phyloP scores from a whole-genome alignment of 1,284 basidiomycete species.

The Coniophora puteana region DNA sequence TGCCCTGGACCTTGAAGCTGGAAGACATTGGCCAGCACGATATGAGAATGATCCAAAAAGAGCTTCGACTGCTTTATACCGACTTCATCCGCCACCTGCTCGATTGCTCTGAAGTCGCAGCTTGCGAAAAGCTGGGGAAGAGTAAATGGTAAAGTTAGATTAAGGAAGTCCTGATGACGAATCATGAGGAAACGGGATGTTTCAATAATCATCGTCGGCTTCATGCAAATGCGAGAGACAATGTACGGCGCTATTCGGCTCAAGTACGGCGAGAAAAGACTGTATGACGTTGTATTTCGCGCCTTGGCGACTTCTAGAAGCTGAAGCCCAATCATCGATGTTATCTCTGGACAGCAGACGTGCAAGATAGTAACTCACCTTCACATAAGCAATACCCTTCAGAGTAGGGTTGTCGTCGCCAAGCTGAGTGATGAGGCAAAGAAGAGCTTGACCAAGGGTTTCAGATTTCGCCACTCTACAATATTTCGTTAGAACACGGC shows the following conservation, averaged over 20 bases:
- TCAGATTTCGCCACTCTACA: constrained; percentile 47
- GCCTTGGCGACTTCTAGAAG: constrained; percentile 54
- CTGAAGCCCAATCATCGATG: constrained; percentile 44
- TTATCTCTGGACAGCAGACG: constrained; percentile 9
- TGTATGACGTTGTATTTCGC: constrained; percentile 66
- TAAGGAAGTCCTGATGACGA: constrained; percentile 60
- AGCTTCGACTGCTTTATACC: constrained; percentile 47
- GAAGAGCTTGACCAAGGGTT: constrained; percentile 58
- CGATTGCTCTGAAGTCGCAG: constrained; percentile 50
- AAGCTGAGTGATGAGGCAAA: constrained; percentile 66
- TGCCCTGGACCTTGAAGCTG: constrained; percentile 50
- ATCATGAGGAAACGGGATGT: constrained; percentile 60
- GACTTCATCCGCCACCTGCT: constrained; percentile 41
- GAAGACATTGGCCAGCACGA: constrained; percentile 74
- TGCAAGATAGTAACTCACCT: constrained; percentile 41
- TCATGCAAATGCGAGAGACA: constrained; percentile 52
- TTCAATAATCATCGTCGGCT: constrained; percentile 59
- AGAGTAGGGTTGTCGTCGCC: constrained; percentile 65
- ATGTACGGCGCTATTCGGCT: constrained; percentile 67
- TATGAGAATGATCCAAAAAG: constrained; percentile 57
- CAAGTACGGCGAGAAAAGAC: constrained; percentile 68
- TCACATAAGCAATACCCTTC: constrained; percentile 65
- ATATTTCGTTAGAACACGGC: constrained; percentile 4
- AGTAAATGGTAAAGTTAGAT: constrained; percentile 59
- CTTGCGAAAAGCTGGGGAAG: constrained; percentile 71